Evolutionary conservation across 2,329 filamentous ascomycete species (phyloP), one percentile per base, ranked within the genome.

Genomic region (Chaetomium sp.): DNA sequence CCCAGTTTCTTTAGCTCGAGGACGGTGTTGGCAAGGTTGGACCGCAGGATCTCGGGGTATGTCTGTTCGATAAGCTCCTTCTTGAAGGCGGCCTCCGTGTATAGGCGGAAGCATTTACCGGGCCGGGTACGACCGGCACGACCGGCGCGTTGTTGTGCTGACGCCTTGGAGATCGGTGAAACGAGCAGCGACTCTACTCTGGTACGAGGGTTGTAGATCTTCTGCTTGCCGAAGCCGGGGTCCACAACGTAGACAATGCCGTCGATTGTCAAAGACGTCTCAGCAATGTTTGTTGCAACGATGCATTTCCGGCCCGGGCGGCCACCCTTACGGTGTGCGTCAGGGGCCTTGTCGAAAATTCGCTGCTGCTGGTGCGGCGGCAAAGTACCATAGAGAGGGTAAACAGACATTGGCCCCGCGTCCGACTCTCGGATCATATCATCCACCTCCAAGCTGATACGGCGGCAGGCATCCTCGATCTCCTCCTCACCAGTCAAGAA

Each of bases 221-320:
- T 99, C 68, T 99, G 94, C 76, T 99, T 99, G 76, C 91, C 96
- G 77, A 99, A 99, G 38, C 94, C 94, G 2, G 94, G 92, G 67
- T 99, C 94, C n/a, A 99, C 92, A 37, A 99, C 94, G 68, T 96
- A 99, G 38, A 99, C 94, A 61, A 99, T 99, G 69, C 94, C 94
- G 68, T 99, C 94, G 59, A 99, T 99, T 47, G 94, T 99, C 72
- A 99, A 82, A 67, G 87, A 92, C 0, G 94, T 99, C 76, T 99
- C 94, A 45, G 94, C 94, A 71, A 99, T 99, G 72, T 99, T 99
- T 62, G 94, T 99, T 8, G 91, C 89, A 35, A 99, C 81, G 64
- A 99, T 95, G 68, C 86, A 86, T 72, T 99, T 99, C 59, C 94
- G 82, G n/a, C 94, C 94, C 0, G 94, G 89, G 27, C 86, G 81